phyloP scores from a whole-genome alignment of 768 basidiomycete species.

The Lenzites betulinus region DNA sequence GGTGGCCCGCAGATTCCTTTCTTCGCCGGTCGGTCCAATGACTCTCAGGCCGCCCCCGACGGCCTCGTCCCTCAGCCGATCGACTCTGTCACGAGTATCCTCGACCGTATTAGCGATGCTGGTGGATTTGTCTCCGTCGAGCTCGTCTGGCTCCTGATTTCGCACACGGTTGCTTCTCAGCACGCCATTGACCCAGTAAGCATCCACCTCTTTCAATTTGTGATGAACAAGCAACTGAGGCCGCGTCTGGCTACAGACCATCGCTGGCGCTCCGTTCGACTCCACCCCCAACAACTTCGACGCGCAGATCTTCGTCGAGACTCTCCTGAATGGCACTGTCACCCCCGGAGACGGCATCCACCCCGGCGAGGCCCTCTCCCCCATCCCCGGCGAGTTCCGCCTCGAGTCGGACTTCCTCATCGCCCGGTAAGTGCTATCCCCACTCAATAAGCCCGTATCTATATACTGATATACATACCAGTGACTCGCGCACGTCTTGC shows the following conservation, averaged over 20 bases:
- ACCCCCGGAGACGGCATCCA: neutral
- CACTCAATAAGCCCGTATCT: neutral
- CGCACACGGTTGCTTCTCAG: slow-evolving; percentile 23
- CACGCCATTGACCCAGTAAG: slow-evolving; percentile 22
- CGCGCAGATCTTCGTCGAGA: slow-evolving; percentile 17
- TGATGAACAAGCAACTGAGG: neutral
- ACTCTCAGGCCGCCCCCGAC: slow-evolving; percentile 22
- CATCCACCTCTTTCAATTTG: neutral
- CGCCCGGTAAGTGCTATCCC: neutral
- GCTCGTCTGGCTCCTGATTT: slow-evolving; percentile 25
- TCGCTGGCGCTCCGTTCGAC: slow-evolving; percentile 7
- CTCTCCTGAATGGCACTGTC: slow-evolving; percentile 10
- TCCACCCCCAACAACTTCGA: slow-evolving; percentile 12
- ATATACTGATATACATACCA: neutral
- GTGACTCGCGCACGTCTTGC: slow-evolving; percentile 5
- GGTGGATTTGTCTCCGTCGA: slow-evolving; percentile 23
- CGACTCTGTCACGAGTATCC: slow-evolving; percentile 27
- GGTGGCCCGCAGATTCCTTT: slow-evolving; percentile 26
- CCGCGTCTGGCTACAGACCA: neutral
- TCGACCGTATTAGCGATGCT: slow-evolving; percentile 21
- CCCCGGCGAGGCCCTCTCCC: slow-evolving; percentile 2
- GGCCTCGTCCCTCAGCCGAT: slow-evolving; percentile 28
- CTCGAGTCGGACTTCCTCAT: slow-evolving; percentile 3
- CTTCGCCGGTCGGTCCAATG: slow-evolving; percentile 25
- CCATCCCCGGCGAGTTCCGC: slow-evolving; percentile 13